Base-by-base conservation (phyloP, 805 yeast genomes). In the Yamadazyma olivae region DNA sequence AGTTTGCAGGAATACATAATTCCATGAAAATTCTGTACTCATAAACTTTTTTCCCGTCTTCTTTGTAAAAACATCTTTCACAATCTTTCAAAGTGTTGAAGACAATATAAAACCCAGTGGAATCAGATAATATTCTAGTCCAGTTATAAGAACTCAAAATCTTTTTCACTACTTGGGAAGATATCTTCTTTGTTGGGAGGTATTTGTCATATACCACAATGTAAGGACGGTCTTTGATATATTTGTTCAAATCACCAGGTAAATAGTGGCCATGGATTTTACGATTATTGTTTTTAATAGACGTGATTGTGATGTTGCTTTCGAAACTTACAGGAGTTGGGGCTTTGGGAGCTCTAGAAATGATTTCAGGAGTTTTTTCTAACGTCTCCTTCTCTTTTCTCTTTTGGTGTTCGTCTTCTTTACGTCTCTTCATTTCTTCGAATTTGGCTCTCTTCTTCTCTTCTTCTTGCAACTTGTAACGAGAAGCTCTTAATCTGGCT, bases 91-190 rank as follows among this genome's bases (percentile, higher is more conserved):
- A 56, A 13, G 73, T 67, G 46, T 79, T 78, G 57, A 88, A 88
- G 1, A 85, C 79, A 25, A 87, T 66, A 48, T 74, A 87, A 46
- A 82, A 81, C 0, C 96, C 96, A 1, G 71, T 55, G 30, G 56
- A 57, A 44, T 83, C 90, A 3, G 77, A 69, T 32, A 83, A 53
- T 2, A 87, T 76, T 36, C 84, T 66, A 0, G 79, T 74, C 80
- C 88, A 83, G 36, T 74, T 75, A 50, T 82, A 82, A 32, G 70
- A 73, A 27, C 70, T 70, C 21, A 87, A 61, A 20, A 70, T 66
- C 18, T 73, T 67, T 48, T 83, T 79, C 36, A 88, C 62, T 50
- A 82, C 87, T 35, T 67, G 69, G 2, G 78, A 63, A 12, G 70
- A 61, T 1, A 79, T 67, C 35, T 67, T 62, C 35, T 64, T 59